A percentile compares a stretch with the other conserved stretches of the same genome.
Evolutionary conservation across 2,329 filamentous ascomycete genomes (phyloP).

Genomic region (Epichloe coenophiala): DNA sequence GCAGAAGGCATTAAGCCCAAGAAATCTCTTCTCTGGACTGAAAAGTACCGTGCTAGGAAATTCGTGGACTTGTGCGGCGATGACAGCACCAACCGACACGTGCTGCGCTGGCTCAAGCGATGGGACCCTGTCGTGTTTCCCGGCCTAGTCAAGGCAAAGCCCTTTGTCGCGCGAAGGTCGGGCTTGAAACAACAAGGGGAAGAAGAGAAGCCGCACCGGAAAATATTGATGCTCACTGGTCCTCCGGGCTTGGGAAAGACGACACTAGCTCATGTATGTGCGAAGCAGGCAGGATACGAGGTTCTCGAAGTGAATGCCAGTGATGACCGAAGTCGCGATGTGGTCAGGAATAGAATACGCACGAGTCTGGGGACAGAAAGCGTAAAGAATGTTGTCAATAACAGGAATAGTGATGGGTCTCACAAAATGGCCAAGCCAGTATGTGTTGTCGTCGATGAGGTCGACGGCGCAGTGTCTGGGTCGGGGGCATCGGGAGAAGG

Average conservation of each 20-base stretch:
- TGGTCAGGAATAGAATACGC: constrained; percentile 81
- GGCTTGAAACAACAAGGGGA: constrained; percentile 31
- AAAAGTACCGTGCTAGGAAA: constrained; percentile 86
- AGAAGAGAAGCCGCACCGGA: constrained; percentile 67
- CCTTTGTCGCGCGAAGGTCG: constrained; percentile 28
- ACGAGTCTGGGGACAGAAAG: constrained; percentile 91
- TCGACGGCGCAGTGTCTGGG: constrained; percentile 83
- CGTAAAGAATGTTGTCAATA: constrained; percentile 61
- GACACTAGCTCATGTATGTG: constrained; percentile 90
- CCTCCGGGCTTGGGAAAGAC: constrained; percentile 93
- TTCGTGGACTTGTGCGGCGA: constrained; percentile 93
- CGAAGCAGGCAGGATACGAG: constrained; percentile 88
- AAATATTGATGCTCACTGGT: constrained; percentile 80
- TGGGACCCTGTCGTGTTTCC: constrained; percentile 95
- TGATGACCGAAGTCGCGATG: constrained; percentile 78
- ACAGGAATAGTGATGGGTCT: constrained; percentile 37
- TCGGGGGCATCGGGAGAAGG: constrained; percentile 69
- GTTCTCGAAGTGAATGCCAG: constrained; percentile 96
- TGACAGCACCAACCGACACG: constrained; percentile 79
- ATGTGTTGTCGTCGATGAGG: constrained; percentile 91
- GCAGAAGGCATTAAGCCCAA: constrained; percentile 25
- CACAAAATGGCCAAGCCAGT: constrained; percentile 71
- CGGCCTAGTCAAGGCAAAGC: constrained; percentile 48
- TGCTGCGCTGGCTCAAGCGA: constrained; percentile 82
- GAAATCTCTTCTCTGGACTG: constrained; percentile 69